Evolutionary conservation across 2,329 filamentous ascomycete genomes (phyloP).

Genomic region (Exophiala dermatitidis): DNA sequence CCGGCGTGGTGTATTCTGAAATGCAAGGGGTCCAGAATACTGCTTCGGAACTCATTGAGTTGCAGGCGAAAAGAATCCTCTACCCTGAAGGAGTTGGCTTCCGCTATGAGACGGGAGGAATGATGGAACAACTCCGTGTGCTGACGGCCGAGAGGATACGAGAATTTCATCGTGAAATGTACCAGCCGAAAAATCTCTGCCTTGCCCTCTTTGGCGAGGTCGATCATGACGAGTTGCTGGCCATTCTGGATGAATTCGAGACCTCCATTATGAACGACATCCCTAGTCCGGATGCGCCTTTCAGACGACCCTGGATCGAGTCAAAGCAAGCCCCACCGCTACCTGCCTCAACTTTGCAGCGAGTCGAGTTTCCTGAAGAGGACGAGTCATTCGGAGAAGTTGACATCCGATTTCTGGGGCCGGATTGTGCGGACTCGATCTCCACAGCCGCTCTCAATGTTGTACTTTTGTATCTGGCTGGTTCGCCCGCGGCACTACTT

Average conservation of each 20-base stretch:
- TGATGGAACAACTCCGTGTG: conserved; percentile 84
- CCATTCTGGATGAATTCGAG: conserved; percentile 82
- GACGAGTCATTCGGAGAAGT: conserved; percentile 92
- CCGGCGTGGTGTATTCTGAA: conserved; percentile 94
- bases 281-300: conserved; percentile 64
- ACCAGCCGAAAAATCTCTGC: conserved; percentile 91
- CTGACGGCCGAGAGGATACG: conserved; percentile 84
- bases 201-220: conserved; percentile 88
- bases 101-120: conserved; percentile 94
- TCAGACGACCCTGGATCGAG: conserved; percentile 85
- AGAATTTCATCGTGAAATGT: conserved; percentile 94
- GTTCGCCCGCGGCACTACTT: conserved; percentile 84
- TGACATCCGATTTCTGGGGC: conserved; percentile 77
- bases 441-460: conserved; percentile 68
- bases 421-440: conserved; percentile 64
- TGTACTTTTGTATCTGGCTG: conserved; percentile 77
- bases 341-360: conserved; percentile 64
- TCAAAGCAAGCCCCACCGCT: conserved; percentile 70
- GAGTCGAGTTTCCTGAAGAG: conserved; percentile 88
- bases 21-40: conserved; percentile 95
- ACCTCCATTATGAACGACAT: conserved; percentile 76
- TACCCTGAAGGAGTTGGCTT: conserved; percentile 90
- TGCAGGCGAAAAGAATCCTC: conserved; percentile 68
- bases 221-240: conserved; percentile 69
- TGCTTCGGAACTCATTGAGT: conserved; percentile 76